Evolutionary conservation across 148 eudicot genomes (phyloP).

Genomic region (Amaranthus cruentus): DNA sequence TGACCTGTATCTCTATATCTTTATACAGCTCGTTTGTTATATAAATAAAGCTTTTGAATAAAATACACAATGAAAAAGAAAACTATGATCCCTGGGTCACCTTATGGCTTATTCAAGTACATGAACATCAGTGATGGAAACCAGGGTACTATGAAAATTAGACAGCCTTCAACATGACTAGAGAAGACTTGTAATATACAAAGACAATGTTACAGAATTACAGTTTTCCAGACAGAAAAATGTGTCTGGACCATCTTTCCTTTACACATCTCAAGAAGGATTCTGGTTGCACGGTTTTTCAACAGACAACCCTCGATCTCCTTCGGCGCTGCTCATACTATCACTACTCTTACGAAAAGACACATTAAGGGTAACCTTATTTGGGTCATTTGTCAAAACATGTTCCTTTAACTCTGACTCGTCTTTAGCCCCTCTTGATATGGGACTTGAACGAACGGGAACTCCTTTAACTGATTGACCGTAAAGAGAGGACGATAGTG

Average conservation of each 20-base stretch:
- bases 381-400: neutral
- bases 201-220: neutral
- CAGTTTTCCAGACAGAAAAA: neutral
- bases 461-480: conserved; percentile 13
- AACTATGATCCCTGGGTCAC: too few relatives aligned
- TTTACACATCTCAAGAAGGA: neutral
- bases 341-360: neutral
- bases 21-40: neutral
- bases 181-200: neutral
- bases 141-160: too few relatives aligned
- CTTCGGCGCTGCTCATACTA: neutral
- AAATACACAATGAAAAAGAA: too few relatives aligned
- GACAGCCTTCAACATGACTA: too few relatives aligned
- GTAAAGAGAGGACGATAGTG: conserved; percentile 27
- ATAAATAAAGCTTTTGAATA: too few relatives aligned
- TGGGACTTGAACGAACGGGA: conserved; percentile 8
- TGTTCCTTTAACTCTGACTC: neutral
- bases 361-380: neutral
- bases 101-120: too few relatives aligned
- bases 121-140: too few relatives aligned
- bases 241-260: neutral
- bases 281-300: conserved; percentile 9
- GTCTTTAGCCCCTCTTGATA: neutral
- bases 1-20: neutral
- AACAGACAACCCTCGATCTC: conserved; percentile 6